Evolutionary conservation across 2,329 filamentous ascomycete genomes (phyloP).

Genomic region (Paraconiothyrium brasiliense): DNA sequence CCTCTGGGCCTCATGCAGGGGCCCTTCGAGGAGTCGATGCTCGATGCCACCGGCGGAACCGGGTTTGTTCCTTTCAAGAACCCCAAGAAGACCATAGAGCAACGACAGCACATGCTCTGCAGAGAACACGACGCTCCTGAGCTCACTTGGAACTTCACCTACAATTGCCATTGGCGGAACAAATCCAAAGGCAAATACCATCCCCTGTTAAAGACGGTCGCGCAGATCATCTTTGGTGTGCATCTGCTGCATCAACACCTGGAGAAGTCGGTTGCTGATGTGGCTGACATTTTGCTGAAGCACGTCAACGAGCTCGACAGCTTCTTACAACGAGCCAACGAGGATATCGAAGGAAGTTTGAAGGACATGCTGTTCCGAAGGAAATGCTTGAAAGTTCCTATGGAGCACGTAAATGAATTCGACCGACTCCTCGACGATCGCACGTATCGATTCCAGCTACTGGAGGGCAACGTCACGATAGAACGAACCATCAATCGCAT

Average conservation of each 20-base stretch:
- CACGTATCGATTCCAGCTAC: slow-evolving; percentile 80
- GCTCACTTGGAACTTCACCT: slow-evolving; percentile 76
- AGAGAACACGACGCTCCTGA: slow-evolving; percentile 69
- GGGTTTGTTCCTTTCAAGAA: slow-evolving; percentile 49
- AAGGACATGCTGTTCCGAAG: slow-evolving; percentile 77
- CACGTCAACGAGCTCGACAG: slow-evolving; percentile 95
- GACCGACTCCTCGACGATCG: slow-evolving; percentile 88
- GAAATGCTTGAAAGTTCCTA: slow-evolving; percentile 80
- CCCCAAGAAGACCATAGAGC: slow-evolving; percentile 51
- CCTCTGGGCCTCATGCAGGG: slow-evolving; percentile 80
- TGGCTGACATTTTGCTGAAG: slow-evolving; percentile 85
- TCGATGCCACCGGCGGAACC: slow-evolving; percentile 67
- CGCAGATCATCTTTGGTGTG: slow-evolving; percentile 93
- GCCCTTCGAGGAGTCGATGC: slow-evolving; percentile 83
- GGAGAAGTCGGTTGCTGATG: slow-evolving; percentile 88
- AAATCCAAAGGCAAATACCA: slow-evolving; percentile 81
- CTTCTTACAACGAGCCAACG: slow-evolving; percentile 84
- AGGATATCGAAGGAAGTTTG: slow-evolving; percentile 82
- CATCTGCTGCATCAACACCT: slow-evolving; percentile 85
- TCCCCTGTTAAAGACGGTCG: slow-evolving; percentile 86
- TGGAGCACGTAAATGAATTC: slow-evolving; percentile 83
- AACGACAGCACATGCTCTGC: slow-evolving; percentile 58
- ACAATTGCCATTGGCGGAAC: slow-evolving; percentile 79
- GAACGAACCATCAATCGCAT: slow-evolving; percentile 89
- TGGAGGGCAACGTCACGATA: slow-evolving; percentile 89